Conservation (phyloP, 2,329 filamentous ascomycete genomes). For the Graphiopsis chlorocephala region DNA sequence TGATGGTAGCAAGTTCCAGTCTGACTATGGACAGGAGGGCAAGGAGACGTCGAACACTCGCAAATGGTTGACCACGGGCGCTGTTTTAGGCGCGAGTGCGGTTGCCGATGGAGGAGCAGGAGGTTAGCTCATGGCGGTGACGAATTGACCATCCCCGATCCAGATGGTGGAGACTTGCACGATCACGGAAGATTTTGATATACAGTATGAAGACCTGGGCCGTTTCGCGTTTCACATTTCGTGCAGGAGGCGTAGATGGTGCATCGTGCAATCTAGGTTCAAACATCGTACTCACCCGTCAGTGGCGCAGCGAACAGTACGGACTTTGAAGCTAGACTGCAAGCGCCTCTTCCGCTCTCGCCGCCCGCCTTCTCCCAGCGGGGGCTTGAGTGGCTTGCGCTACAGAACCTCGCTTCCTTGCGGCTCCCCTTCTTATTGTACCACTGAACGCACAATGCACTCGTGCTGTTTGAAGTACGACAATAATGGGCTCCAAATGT, state of each 20-base stretch:
- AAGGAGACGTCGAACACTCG: background rate
- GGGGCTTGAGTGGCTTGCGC: background rate
- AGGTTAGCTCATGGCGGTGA: background rate
- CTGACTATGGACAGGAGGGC: background rate
- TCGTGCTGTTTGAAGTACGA: background rate
- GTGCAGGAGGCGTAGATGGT: background rate
- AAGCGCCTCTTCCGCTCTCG: background rate
- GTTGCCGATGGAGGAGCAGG: background rate
- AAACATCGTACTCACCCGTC: no score
- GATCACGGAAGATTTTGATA: background rate
- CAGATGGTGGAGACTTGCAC: background rate
- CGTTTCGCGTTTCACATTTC: background rate
- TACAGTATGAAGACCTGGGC: background rate
- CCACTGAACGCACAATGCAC: background rate
- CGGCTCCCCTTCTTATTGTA: background rate
- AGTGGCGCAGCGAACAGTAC: no score
- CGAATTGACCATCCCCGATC: background rate
- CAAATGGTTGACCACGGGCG: background rate
- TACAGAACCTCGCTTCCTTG: background rate
- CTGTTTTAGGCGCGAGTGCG: background rate
- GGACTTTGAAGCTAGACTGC: no score
- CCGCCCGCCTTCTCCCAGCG: background rate
- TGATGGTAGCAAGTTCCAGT: background rate
- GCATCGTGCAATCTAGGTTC: no score
- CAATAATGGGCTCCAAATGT: background rate